phyloP scores from a whole-genome alignment of 345 rosid genomes.

The Eucalyptus dawsonii region DNA sequence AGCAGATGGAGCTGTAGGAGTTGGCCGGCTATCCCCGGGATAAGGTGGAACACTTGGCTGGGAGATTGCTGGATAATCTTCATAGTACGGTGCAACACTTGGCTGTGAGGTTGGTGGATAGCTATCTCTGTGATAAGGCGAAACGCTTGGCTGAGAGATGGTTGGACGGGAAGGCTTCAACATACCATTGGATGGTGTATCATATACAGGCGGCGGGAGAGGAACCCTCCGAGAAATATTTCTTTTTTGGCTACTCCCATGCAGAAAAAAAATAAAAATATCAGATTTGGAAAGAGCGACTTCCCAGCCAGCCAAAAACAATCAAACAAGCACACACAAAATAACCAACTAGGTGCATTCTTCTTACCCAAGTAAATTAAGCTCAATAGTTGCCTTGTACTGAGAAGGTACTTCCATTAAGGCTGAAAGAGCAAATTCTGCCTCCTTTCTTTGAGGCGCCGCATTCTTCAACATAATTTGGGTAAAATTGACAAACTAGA shows the following conservation, averaged over 20 bases:
- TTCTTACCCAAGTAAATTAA: conserved; percentile 65
- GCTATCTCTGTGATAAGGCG: conserved; percentile 28
- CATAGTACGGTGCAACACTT: conserved; percentile 46
- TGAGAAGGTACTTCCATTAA: conserved; percentile 96
- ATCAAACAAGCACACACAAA: neutral
- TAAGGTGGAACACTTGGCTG: conserved; percentile 50
- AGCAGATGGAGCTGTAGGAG: conserved; percentile 1
- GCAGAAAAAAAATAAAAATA: neutral
- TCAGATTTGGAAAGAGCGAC: neutral
- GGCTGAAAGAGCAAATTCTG: conserved; percentile 83
- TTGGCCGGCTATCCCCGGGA: conserved; percentile 13
- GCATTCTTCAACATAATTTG: conserved; percentile 79
- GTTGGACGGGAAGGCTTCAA: conserved; percentile 20
- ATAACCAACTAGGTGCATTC: neutral
- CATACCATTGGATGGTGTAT: conserved; percentile 16
- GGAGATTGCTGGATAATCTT: conserved; percentile 26
- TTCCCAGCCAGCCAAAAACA: neutral
- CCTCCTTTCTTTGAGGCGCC: conserved; percentile 51
- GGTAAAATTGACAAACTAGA: conserved; percentile 89
- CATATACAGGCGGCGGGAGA: conserved; percentile 63
- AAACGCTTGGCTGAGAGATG: conserved; percentile 48
- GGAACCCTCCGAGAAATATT: conserved; percentile 43
- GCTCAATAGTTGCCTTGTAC: conserved; percentile 87
- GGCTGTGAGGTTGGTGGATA: conserved; percentile 36
- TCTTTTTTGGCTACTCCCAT: conserved; percentile 38